A percentile compares a stretch with the other conserved stretches of the same genome.
phyloP scores from a whole-genome alignment of 805 yeast species.

The Schwanniomyces occidentalis region DNA sequence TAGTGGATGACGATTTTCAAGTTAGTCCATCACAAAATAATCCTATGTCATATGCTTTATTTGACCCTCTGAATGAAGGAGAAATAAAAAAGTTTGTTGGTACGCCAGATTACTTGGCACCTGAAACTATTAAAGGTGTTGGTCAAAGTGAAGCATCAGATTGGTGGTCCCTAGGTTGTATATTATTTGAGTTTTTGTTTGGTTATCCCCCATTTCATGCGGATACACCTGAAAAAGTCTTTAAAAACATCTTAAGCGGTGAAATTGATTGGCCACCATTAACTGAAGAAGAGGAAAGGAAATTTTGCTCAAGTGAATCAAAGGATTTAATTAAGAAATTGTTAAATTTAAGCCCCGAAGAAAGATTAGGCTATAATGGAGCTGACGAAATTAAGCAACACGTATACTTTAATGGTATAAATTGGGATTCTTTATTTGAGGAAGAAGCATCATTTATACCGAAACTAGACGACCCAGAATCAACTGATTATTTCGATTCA shows the following conservation, averaged over 20 bases:
- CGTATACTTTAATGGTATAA: slow-evolving; percentile 68
- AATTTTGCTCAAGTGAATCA: slow-evolving; percentile 63
- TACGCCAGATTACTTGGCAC: slow-evolving; percentile 96
- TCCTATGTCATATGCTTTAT: slow-evolving; percentile 56
- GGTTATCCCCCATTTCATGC: slow-evolving; percentile 97
- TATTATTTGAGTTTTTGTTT: slow-evolving; percentile 84
- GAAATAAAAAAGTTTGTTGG: slow-evolving; percentile 79
- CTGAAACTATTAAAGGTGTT: slow-evolving; percentile 86
- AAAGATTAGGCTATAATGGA: slow-evolving; percentile 77
- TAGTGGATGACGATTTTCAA: slow-evolving; percentile 51
- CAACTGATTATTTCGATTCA: slow-evolving; percentile 86
- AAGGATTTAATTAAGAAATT: slow-evolving; percentile 69
- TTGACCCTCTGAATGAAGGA: slow-evolving; percentile 63
- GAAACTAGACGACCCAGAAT: slow-evolving; percentile 70
- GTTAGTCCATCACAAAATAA: slow-evolving; percentile 27
- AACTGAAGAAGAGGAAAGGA: slow-evolving; percentile 50
- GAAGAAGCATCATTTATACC: slow-evolving; percentile 87
- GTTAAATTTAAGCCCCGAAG: slow-evolving; percentile 59
- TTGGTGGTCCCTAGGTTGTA: slow-evolving; percentile 99
- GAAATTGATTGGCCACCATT: slow-evolving; percentile 83
- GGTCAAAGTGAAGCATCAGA: slow-evolving; percentile 86
- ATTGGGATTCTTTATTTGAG: slow-evolving; percentile 72
- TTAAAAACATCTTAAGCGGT: slow-evolving; percentile 73
- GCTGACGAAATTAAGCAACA: slow-evolving; percentile 78
- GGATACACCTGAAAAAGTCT: slow-evolving; percentile 73